A percentile compares a stretch with the other conserved stretches of the same genome.
Evolutionary conservation across 345 rosid species (phyloP).

Genomic region (Heritiera fomes): DNA sequence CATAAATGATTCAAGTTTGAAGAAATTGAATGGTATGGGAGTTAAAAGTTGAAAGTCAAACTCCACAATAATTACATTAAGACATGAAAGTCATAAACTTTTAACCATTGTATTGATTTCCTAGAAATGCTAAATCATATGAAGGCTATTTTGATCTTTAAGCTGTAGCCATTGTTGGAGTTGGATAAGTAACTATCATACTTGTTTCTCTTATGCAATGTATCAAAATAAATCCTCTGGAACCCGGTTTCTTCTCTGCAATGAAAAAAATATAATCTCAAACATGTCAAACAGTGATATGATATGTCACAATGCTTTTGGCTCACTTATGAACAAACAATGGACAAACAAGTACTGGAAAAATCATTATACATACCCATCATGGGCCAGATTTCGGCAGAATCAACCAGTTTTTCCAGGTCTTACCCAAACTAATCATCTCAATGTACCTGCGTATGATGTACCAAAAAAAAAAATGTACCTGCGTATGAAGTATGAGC

Average conservation of each 20-base stretch:
- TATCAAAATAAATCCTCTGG: background rate
- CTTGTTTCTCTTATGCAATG: background rate
- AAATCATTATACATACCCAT: too few species aligned
- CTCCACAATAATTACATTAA: background rate
- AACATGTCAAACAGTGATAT: background rate
- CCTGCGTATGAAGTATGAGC: background rate
- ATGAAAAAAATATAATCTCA: background rate
- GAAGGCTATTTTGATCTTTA: background rate
- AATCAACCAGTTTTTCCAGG: background rate
- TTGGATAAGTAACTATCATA: background rate
- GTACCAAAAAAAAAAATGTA: too few species aligned
- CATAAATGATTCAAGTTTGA: background rate
- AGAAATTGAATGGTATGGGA: too few species aligned
- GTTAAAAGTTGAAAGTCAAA: too few species aligned
- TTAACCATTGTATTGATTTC: background rate
- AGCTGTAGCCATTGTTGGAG: background rate
- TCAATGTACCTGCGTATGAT: background rate
- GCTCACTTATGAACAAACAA: background rate
- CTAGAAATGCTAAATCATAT: background rate
- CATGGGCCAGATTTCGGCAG: background rate
- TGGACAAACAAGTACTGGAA: background rate
- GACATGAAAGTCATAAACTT: too few species aligned
- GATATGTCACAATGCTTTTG: slow-evolving; percentile 6
- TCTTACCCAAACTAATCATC: background rate
- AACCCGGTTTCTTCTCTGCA: background rate